A percentile compares a stretch with the other conserved stretches of the same genome.
These are phyloP conservation scores for Metschnikowia kofuensis DNA, from an alignment of 805 yeast species.

Conservation along the genomic window DNA sequence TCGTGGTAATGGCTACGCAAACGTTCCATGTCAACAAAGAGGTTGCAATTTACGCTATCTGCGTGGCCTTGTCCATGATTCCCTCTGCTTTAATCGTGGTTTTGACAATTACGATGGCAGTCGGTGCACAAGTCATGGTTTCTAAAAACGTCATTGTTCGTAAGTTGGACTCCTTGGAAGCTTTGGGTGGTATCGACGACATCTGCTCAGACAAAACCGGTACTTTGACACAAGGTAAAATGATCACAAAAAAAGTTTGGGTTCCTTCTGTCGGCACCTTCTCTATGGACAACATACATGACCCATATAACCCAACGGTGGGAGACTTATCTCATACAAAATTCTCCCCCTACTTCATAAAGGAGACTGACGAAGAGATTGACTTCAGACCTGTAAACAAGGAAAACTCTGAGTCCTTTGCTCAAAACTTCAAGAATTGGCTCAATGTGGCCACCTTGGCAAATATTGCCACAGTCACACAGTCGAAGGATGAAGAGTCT, in stretches of 20 bases:
- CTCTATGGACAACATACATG: constrained; percentile 51
- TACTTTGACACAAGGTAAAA: constrained; percentile 75
- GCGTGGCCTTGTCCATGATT: constrained; percentile 79
- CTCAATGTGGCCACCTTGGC: constrained; percentile 69
- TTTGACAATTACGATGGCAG: constrained; percentile 82
- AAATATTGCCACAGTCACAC: constrained; percentile 67
- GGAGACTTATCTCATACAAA: constrained; percentile 45
- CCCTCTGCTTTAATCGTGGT: constrained; percentile 80
- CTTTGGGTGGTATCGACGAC: constrained; percentile 74
- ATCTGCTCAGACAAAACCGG: constrained; percentile 85
- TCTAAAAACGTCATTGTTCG: constrained; percentile 68
- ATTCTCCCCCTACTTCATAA: constrained; percentile 35
- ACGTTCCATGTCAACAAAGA: constrained; percentile 69
- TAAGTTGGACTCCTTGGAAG: constrained; percentile 74
- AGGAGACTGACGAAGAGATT: constrained; percentile 36
- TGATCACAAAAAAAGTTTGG: constrained; percentile 72
- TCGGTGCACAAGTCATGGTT: constrained; percentile 75
- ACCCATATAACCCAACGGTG: constrained; percentile 60
- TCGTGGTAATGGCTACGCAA: constrained; percentile 84
- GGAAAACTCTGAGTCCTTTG: constrained; percentile 19
- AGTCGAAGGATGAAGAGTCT: constrained; percentile 40
- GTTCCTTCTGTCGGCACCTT: constrained; percentile 60
- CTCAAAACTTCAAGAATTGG: constrained; percentile 47
- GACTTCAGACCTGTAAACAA: constrained; percentile 22
- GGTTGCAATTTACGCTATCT: constrained; percentile 85